These are phyloP conservation scores for Escovopsis weberi DNA, from an alignment of 2,329 filamentous ascomycete genomes.

Conservation along the genomic window DNA sequence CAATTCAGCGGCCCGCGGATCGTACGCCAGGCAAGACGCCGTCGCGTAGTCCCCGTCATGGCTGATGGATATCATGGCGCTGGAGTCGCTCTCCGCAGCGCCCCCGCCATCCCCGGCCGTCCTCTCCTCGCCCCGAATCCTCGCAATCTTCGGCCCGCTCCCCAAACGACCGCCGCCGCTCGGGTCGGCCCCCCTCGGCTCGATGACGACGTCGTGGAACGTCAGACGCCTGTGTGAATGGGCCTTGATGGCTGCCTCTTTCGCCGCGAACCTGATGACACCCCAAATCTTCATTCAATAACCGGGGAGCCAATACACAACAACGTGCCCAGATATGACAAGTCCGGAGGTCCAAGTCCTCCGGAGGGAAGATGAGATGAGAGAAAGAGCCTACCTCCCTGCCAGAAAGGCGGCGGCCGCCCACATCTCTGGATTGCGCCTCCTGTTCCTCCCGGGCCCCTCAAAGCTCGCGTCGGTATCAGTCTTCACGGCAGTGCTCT, in stretches of 20 bases:
- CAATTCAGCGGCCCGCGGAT: conserved; percentile 4
- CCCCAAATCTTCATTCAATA: background rate
- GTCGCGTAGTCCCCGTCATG: conserved; percentile 77
- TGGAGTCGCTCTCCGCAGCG: conserved; percentile 24
- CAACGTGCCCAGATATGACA: background rate
- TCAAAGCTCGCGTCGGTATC: conserved; percentile 1
- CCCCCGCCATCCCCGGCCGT: too few relatives aligned
- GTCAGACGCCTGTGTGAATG: conserved; percentile 42
- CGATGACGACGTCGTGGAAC: conserved; percentile 46
- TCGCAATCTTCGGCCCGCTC: conserved; percentile 29
- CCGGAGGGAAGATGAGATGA: background rate
- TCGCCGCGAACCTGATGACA: conserved; percentile 48
- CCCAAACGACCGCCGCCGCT: conserved; percentile 14
- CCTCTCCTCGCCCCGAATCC: conserved; percentile 19
- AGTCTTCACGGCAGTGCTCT: background rate
- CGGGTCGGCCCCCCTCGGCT: conserved; percentile 8
- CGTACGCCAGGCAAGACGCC: conserved; percentile 46
- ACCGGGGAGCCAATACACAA: background rate
- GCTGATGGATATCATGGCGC: conserved; percentile 65
- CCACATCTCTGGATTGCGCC: conserved; percentile 16
- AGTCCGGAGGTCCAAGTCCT: background rate
- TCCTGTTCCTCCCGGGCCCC: background rate
- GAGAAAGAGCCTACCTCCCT: conserved; percentile 15
- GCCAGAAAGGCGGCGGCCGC: conserved; percentile 21
- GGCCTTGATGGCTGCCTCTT: conserved; percentile 63